Evolutionary conservation across 1,284 basidiomycete species (phyloP), one percentile per base, ranked within the genome.

Genomic region (Calocybe gambosa): DNA sequence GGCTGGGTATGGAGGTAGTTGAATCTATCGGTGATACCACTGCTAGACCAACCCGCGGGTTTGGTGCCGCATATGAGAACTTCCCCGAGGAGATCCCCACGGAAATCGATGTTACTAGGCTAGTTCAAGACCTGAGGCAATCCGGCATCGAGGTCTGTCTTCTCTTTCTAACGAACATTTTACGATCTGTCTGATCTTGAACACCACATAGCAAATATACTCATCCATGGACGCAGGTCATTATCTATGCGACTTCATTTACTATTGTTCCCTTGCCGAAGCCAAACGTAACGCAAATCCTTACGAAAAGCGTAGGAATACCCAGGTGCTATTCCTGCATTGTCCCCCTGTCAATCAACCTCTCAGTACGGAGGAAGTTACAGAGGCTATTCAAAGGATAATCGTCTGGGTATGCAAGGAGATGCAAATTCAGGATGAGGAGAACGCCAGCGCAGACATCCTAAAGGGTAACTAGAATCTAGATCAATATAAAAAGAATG

Each of bases 221-320:
- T 73, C 78, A 18, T 87, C 85, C 1, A 76, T 81, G 70, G 85
- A 88, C 57, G 81, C 85, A 16, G 85, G 85, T 0, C 84, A 82
- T 58, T 86, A 81, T 61, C 66, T 87, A n/a, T 82, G 79, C 60
- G 85, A 88, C 64, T 88, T 83, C 62, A 75, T 82, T 50, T 86
- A 84, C 61, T 88, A 84, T 57, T 84, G 84, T 57, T 87, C 85
- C 6, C 71, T 88, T n/a, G 83, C 82, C 5, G 84, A 86, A 59
- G 73, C 78, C 16, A 77, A 72, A 56, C 74, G 80, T 4, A 67
- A 66, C 23, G 66, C 70, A 18, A 69, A 71, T 44, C 75, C 77
- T 35, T 77, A 74, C 47, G 77, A 82, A 55, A 75, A 76, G 55
- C 67, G 70, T 15, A 69, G 69, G 40, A 73, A 71, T 16, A 71